Conservation (phyloP, 495 filamentous ascomycete genomes). For the Aspergillus steynii region DNA sequence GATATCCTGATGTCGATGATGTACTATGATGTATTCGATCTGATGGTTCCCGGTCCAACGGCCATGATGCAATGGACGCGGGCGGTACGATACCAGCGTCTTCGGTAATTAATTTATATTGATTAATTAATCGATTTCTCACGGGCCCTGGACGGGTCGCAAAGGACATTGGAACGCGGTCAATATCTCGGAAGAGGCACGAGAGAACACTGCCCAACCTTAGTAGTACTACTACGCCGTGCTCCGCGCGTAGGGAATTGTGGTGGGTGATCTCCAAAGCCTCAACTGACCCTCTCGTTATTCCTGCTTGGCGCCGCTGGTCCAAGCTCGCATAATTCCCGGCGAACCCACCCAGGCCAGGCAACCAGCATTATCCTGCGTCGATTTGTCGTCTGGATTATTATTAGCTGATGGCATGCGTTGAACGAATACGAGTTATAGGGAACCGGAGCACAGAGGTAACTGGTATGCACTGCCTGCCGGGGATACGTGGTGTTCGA, state of each 20-base stretch:
- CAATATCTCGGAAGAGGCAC: too few relatives aligned
- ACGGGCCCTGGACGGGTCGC: too few relatives aligned
- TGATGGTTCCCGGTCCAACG: not conserved
- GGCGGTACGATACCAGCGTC: not conserved
- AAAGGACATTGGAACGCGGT: too few relatives aligned
- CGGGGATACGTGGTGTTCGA: not conserved
- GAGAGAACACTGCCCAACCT: not conserved
- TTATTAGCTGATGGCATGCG: too few relatives aligned
- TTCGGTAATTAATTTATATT: not conserved
- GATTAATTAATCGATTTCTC: too few relatives aligned
- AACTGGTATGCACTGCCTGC: not conserved
- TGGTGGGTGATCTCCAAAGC: not conserved
- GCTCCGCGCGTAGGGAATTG: too few relatives aligned
- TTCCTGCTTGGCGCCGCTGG: not conserved
- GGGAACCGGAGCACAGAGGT: not conserved
- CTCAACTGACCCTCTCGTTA: not conserved
- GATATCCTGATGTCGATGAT: conserved; percentile 12
- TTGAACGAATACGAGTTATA: conserved; percentile 8
- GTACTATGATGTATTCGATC: conserved; percentile 18
- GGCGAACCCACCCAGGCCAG: conserved; percentile 6
- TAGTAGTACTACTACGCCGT: too few relatives aligned
- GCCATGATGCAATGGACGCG: conserved; percentile 10
- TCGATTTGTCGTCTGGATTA: not conserved
- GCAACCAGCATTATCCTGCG: not conserved
- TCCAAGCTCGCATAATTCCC: conserved; percentile 8